Evolutionary conservation across 139 green algal genomes (phyloP).

Genomic region (Nannochloris sp.): DNA sequence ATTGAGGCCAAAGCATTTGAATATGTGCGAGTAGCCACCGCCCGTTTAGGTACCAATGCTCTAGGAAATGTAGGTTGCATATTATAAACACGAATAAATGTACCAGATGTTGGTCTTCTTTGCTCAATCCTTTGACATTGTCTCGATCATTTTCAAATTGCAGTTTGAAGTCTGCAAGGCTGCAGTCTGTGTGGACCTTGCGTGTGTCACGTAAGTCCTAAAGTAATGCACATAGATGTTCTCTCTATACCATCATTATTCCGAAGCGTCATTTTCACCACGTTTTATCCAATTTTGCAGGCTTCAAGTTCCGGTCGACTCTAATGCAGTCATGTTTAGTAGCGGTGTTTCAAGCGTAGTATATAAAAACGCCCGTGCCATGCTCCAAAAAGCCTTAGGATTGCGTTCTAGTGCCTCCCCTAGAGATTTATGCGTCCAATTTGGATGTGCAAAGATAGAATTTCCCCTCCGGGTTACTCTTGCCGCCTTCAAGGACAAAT

Average conservation of each 20-base stretch:
- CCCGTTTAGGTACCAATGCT: background rate
- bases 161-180: conserved; percentile 26
- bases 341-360: conserved; percentile 4
- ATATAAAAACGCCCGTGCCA: conserved; percentile 13
- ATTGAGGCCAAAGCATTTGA: conserved; percentile 8
- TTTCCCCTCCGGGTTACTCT: background rate
- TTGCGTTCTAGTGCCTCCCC: background rate
- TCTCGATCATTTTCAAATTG: too few relatives aligned
- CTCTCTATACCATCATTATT: too few relatives aligned
- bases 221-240: too few relatives aligned
- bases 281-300: background rate
- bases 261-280: too few relatives aligned
- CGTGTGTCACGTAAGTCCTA: conserved; percentile 2
- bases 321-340: background rate
- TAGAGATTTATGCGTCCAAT: conserved; percentile 25
- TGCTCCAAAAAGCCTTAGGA: conserved; percentile 17
- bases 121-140: too few relatives aligned
- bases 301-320: conserved; percentile 1
- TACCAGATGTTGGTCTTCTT: too few relatives aligned
- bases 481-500: conserved; percentile 16
- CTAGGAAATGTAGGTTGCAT: background rate
- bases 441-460: conserved; percentile 21
- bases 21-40: background rate
- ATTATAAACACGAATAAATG: too few relatives aligned
- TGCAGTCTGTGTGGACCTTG: conserved; percentile 22